Evolutionary conservation across 2,329 filamentous ascomycete species (phyloP).

Genomic region (Colletotrichum tropicale): DNA sequence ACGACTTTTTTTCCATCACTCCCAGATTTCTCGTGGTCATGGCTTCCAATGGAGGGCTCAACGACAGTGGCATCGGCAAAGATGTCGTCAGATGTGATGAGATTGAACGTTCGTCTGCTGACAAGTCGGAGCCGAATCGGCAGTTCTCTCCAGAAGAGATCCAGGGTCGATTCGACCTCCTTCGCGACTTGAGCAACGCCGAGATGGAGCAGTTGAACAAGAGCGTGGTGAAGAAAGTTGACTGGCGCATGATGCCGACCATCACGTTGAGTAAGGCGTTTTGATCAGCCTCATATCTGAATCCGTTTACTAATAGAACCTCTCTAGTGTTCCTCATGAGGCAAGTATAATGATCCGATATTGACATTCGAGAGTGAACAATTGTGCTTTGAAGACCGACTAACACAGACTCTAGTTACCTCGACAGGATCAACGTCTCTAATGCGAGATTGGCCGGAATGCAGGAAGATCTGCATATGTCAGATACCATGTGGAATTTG

Average conservation of each 20-base stretch:
- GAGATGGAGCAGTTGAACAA: constrained; percentile 30
- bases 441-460: constrained; percentile 40
- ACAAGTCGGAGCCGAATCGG: neutral
- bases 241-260: constrained; percentile 33
- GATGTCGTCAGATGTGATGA: neutral
- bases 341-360: neutral
- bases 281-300: neutral
- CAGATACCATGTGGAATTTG: constrained; percentile 37
- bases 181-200: constrained; percentile 23
- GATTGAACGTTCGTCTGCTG: neutral
- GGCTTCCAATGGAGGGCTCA: neutral
- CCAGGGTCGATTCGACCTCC: constrained; percentile 26
- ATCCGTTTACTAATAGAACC: rapidly evolving
- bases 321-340: constrained; percentile 28
- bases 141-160: constrained; percentile 21
- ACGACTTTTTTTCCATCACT: too few relatives aligned
- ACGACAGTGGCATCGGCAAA: neutral
- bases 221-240: constrained; percentile 31
- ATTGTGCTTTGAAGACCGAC: neutral
- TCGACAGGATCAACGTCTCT: constrained; percentile 55
- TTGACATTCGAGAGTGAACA: rapidly evolving
- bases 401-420: constrained; percentile 39
- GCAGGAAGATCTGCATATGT: constrained; percentile 36
- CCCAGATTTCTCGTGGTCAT: neutral
- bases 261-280: constrained; percentile 23